Evolutionary conservation across 2,329 filamentous ascomycete species (phyloP).

Genomic region (Fusarium sp.): DNA sequence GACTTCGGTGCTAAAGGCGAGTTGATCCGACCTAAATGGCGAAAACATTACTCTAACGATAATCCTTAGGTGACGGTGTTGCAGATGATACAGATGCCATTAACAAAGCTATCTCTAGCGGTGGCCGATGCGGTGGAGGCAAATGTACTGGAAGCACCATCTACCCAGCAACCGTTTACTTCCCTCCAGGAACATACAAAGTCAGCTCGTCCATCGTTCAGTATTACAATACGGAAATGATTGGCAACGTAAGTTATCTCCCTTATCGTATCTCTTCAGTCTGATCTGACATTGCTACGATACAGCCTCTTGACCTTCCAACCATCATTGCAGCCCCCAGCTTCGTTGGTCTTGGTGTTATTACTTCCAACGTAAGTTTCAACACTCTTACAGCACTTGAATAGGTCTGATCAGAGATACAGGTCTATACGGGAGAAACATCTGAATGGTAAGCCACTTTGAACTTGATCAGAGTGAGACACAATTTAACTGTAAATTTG

Average conservation of each 20-base stretch:
- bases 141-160: slow-evolving; percentile 51
- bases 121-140: slow-evolving; percentile 51
- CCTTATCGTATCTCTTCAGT: too few species aligned
- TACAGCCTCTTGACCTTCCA: slow-evolving; percentile 50
- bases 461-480: too few species aligned
- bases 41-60: not conserved
- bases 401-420: not conserved
- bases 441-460: not conserved
- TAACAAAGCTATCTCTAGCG: slow-evolving; percentile 57
- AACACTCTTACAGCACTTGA: not conserved
- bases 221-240: slow-evolving; percentile 73
- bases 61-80: slow-evolving; percentile 38
- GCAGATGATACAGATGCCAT: slow-evolving; percentile 70
- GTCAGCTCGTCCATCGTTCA: slow-evolving; percentile 69
- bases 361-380: slow-evolving; percentile 49
- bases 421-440: not conserved
- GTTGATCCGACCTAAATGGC: not conserved
- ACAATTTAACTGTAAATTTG: too few species aligned
- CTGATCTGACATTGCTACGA: too few species aligned
- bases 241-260: slow-evolving; percentile 52
- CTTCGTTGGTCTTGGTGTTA: slow-evolving; percentile 69
- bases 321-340: slow-evolving; percentile 66
- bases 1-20: slow-evolving; percentile 53
- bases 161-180: slow-evolving; percentile 46
- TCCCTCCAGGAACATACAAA: slow-evolving; percentile 66